These are phyloP conservation scores for Suillus americanus DNA, from an alignment of 768 basidiomycete genomes.

Conservation along the genomic window DNA sequence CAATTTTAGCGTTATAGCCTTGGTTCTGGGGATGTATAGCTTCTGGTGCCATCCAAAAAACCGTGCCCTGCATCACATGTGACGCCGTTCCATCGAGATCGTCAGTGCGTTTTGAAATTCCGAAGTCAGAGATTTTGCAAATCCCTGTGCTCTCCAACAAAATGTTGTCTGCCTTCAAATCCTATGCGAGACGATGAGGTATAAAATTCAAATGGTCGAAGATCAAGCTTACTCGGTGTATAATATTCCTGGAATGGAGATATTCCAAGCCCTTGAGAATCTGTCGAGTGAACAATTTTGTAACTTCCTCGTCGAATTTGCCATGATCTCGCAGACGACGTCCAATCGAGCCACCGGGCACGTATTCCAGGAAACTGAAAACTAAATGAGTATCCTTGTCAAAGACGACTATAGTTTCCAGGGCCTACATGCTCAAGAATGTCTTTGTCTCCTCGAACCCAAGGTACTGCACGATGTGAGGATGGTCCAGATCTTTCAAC, in stretches of 20 bases:
- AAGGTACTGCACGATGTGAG: slow-evolving; percentile 96
- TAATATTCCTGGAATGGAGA: slow-evolving; percentile 86
- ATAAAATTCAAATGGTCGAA: neutral
- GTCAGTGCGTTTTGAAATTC: slow-evolving; percentile 92
- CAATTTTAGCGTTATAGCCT: slow-evolving; percentile 95
- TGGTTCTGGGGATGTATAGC: slow-evolving; percentile 84
- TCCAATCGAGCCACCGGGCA: slow-evolving; percentile 95
- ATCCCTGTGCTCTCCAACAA: slow-evolving; percentile 88
- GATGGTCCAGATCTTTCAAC: slow-evolving; percentile 93
- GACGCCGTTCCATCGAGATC: slow-evolving; percentile 78
- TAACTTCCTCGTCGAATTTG: slow-evolving; percentile 88
- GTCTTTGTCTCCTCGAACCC: slow-evolving; percentile 89
- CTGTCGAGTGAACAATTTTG: slow-evolving; percentile 89
- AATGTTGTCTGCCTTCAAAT: slow-evolving; percentile 98
- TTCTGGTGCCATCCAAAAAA: slow-evolving; percentile 99
- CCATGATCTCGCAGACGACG: slow-evolving; percentile 88
- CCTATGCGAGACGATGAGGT: slow-evolving; percentile 43
- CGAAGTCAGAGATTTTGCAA: slow-evolving; percentile 98
- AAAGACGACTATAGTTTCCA: neutral
- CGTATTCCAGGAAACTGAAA: slow-evolving; percentile 94
- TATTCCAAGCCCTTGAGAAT: slow-evolving; percentile 92
- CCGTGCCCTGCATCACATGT: slow-evolving; percentile 95
- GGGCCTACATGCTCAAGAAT: slow-evolving; percentile 86
- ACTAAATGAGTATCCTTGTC: slow-evolving; percentile 5
- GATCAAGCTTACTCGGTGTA: slow-evolving; percentile 70